Percentiles rank a stretch among this genome's conserved stretches.
Evolutionary conservation across 495 filamentous ascomycete species (phyloP).

Genomic region (Penicillium arizonense): DNA sequence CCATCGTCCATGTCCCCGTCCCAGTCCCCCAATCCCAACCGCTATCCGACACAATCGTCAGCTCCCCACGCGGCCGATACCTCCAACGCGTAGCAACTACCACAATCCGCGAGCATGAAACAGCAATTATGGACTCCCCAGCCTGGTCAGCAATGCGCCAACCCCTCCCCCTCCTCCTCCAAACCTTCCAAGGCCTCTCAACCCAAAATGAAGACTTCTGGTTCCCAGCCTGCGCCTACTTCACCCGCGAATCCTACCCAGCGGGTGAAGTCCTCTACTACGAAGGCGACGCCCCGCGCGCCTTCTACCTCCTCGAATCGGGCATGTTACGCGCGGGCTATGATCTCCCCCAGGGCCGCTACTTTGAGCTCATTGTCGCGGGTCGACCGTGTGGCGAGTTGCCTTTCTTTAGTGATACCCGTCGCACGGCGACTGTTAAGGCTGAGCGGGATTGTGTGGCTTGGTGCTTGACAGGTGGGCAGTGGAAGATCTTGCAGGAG

Average conservation of each 20-base stretch:
- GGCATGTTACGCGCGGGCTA: slow-evolving; percentile 91
- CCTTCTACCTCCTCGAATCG: slow-evolving; percentile 88
- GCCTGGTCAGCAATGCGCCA: slow-evolving; percentile 82
- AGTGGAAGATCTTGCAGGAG: slow-evolving; percentile 69
- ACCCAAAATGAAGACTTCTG: slow-evolving; percentile 86
- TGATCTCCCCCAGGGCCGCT: slow-evolving; percentile 80
- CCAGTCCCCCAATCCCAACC: slow-evolving; percentile 13
- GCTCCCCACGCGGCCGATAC: slow-evolving; percentile 75
- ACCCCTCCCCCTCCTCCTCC: slow-evolving; percentile 85
- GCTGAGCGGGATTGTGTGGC: slow-evolving; percentile 78
- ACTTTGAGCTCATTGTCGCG: slow-evolving; percentile 88
- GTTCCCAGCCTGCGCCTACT: slow-evolving; percentile 74
- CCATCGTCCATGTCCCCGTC: slow-evolving; percentile 53
- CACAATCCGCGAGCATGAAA: slow-evolving; percentile 65
- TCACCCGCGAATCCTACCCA: slow-evolving; percentile 61
- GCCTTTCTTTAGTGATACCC: slow-evolving; percentile 90
- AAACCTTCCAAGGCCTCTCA: slow-evolving; percentile 85
- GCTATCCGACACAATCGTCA: slow-evolving; percentile 51
- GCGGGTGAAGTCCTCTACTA: slow-evolving; percentile 74
- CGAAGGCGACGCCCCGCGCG: slow-evolving; percentile 65
- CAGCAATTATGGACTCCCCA: slow-evolving; percentile 42
- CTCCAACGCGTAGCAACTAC: slow-evolving; percentile 75
- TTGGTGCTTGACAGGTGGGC: slow-evolving; percentile 71
- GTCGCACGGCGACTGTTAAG: slow-evolving; percentile 79
- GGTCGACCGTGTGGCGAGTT: slow-evolving; percentile 95